Evolutionary conservation across 1,284 basidiomycete genomes (phyloP).

Genomic region (Blastosporella zonata): DNA sequence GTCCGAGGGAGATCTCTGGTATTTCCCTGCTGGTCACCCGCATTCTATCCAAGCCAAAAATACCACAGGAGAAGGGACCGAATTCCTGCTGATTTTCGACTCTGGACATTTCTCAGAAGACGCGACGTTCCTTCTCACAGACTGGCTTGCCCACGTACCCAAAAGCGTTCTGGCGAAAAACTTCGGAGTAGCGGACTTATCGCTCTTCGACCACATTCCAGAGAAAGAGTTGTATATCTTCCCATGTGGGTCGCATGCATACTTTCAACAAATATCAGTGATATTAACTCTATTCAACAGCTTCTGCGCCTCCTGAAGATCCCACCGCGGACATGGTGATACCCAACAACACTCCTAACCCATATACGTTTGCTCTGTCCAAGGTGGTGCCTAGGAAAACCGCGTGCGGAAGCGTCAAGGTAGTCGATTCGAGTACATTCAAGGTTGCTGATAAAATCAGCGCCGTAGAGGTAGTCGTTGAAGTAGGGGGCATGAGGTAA

Average conservation of each 20-base stretch:
- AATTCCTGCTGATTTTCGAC: conserved; percentile 62
- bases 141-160: conserved; percentile 48
- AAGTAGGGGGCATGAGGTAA: conserved; percentile 57
- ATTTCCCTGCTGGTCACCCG: conserved; percentile 53
- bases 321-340: conserved; percentile 35
- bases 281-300: conserved; percentile 17
- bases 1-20: conserved; percentile 52
- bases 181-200: conserved; percentile 35
- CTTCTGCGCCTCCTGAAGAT: conserved; percentile 39
- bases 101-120: conserved; percentile 56
- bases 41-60: conserved; percentile 55
- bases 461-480: conserved; percentile 54
- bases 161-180: conserved; percentile 20
- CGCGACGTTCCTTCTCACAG: conserved; percentile 49
- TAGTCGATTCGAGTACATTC: conserved; percentile 59
- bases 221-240: conserved; percentile 53
- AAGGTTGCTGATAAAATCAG: conserved; percentile 52
- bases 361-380: conserved; percentile 53
- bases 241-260: conserved; percentile 32
- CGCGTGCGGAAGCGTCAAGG: conserved; percentile 56
- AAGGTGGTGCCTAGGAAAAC: conserved; percentile 38
- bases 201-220: conserved; percentile 48
- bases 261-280: conserved; percentile 17
- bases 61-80: conserved; percentile 43
- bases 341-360: conserved; percentile 44